These are phyloP conservation scores for Citrus glauca DNA, from an alignment of 345 rosid species.

Conservation along the genomic window DNA sequence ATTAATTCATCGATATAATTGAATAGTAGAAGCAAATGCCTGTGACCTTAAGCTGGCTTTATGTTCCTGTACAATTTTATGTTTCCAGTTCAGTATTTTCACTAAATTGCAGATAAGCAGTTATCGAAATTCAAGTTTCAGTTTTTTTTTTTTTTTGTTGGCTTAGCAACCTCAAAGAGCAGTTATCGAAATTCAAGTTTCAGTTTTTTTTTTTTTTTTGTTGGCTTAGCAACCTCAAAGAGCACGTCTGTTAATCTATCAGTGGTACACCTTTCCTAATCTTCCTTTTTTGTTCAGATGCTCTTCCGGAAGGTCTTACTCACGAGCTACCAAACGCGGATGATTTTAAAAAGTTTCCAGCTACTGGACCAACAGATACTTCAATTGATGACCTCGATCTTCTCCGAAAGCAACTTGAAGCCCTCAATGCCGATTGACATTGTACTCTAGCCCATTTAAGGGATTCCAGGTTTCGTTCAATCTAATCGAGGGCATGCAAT, in stretches of 20 bases:
- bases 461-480: background rate
- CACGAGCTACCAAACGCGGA: slow-evolving; percentile 86
- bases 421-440: slow-evolving; percentile 59
- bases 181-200: too few relatives aligned
- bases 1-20: background rate
- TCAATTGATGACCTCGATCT: slow-evolving; percentile 70
- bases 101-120: background rate
- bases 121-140: too few relatives aligned
- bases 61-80: background rate
- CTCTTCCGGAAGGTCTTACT: slow-evolving; percentile 83
- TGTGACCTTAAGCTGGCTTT: background rate
- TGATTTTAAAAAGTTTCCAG: slow-evolving; percentile 37
- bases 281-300: slow-evolving; percentile 29
- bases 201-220: background rate
- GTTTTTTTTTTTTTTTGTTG: background rate
- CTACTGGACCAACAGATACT: slow-evolving; percentile 38
- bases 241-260: background rate
- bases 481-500: background rate
- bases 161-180: background rate
- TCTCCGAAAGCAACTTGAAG: slow-evolving; percentile 79
- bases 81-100: background rate
- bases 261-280: background rate
- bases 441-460: background rate
- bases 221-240: background rate
- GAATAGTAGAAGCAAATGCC: background rate